Percentiles rank a stretch among this genome's conserved stretches.
These are phyloP conservation scores for Bocquillonia castaneifolia DNA, from an alignment of 441 rosid genomes.

Conservation along the genomic window DNA sequence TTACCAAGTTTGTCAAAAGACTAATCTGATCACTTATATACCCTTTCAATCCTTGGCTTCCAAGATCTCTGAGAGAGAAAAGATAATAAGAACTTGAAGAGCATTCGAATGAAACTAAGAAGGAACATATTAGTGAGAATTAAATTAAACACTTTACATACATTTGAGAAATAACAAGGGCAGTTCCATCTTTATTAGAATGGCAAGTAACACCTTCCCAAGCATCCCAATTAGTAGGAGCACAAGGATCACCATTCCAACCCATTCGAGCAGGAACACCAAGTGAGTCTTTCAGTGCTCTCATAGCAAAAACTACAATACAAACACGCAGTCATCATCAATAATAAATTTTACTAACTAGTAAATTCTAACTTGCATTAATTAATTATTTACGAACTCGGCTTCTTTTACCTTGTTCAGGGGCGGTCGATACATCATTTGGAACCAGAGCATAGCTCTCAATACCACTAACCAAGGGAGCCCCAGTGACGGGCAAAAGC, in stretches of 20 bases:
- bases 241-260: constrained; percentile 99
- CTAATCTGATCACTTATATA: constrained; percentile 75
- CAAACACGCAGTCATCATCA: background rate
- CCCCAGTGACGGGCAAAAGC: constrained; percentile 54
- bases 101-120: background rate
- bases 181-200: constrained; percentile 52
- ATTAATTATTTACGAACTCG: too few relatives aligned
- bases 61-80: constrained; percentile 68
- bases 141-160: constrained; percentile 30
- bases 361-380: background rate
- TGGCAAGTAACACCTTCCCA: constrained; percentile 97
- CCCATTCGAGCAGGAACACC: constrained; percentile 93
- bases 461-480: constrained; percentile 70
- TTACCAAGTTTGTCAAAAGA: constrained; percentile 71
- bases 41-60: constrained; percentile 92
- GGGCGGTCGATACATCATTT: constrained; percentile 66
- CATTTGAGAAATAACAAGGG: constrained; percentile 83
- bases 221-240: constrained; percentile 96
- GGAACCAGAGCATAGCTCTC: constrained; percentile 93
- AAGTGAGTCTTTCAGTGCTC: constrained; percentile 81
- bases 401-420: constrained; percentile 58
- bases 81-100: background rate
- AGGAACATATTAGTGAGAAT: background rate
- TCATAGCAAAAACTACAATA: constrained; percentile 69
- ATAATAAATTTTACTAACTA: background rate